Evolutionary conservation across 495 filamentous ascomycete species (phyloP).

Genomic region (Tuber brumale): DNA sequence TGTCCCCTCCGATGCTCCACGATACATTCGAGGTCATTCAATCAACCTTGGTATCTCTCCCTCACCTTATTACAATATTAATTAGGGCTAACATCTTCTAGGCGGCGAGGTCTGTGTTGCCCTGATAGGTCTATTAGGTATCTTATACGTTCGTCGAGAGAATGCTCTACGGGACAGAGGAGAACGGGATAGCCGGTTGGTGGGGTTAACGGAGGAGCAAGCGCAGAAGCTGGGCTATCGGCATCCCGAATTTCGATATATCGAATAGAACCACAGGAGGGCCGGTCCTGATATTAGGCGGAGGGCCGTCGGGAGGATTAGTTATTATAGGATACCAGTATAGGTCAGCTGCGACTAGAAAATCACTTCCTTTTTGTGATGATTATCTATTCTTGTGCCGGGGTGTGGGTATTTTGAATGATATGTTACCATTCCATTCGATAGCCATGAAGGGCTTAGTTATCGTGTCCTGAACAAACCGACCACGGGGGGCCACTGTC

Average conservation of each 20-base stretch:
- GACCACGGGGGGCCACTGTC: background rate
- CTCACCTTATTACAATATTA: background rate
- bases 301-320: background rate
- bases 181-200: constrained; percentile 49
- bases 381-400: background rate
- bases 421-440: background rate
- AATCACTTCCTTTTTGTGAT: background rate
- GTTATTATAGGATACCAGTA: background rate
- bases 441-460: background rate
- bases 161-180: constrained; percentile 50
- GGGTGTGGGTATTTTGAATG: background rate
- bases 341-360: background rate
- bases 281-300: background rate
- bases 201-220: constrained; percentile 49
- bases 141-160: constrained; percentile 47
- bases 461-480: background rate
- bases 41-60: constrained; percentile 49
- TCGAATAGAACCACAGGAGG: constrained; percentile 27
- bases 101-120: constrained; percentile 46
- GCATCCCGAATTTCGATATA: constrained; percentile 53
- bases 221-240: constrained; percentile 48
- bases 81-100: constrained; percentile 5
- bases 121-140: constrained; percentile 47
- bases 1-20: constrained; percentile 47
- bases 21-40: constrained; percentile 52